Conservation (phyloP, 495 filamentous ascomycete species). For the Penicillium nucicola region DNA sequence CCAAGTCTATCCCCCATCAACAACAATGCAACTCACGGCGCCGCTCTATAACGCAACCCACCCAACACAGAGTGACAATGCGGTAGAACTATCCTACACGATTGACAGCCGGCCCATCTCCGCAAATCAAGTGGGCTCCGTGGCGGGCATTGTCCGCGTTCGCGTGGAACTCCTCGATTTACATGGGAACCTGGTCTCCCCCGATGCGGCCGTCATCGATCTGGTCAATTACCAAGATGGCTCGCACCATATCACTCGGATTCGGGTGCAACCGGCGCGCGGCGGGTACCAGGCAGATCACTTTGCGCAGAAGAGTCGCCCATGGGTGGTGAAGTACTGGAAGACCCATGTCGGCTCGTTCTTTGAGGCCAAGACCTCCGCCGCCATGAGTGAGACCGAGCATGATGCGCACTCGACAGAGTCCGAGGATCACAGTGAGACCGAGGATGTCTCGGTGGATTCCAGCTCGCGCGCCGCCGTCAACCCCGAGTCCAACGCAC, state of each 20-base stretch:
- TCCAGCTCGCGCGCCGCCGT: slow-evolving; percentile 1
- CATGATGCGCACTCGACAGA: too few relatives aligned
- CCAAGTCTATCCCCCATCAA: slow-evolving; percentile 39
- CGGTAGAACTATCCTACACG: slow-evolving; percentile 23
- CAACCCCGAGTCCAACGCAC: slow-evolving; percentile 4
- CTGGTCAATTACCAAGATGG: slow-evolving; percentile 15
- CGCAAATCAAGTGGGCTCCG: slow-evolving; percentile 8
- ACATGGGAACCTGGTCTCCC: slow-evolving; percentile 19
- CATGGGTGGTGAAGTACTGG: slow-evolving; percentile 29
- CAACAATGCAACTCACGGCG: slow-evolving; percentile 31
- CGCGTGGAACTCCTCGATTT: slow-evolving; percentile 25
- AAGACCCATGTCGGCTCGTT: slow-evolving; percentile 14
- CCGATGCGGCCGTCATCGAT: slow-evolving; percentile 16
- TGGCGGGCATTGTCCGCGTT: slow-evolving; percentile 23
- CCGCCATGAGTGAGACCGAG: background rate
- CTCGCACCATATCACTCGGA: slow-evolving; percentile 17
- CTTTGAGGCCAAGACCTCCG: slow-evolving; percentile 4
- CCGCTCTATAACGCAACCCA: slow-evolving; percentile 16
- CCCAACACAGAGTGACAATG: background rate
- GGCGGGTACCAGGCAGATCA: background rate
- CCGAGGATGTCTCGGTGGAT: too few relatives aligned
- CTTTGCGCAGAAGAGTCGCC: slow-evolving; percentile 2
- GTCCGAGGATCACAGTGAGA: too few relatives aligned
- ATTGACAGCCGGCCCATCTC: slow-evolving; percentile 26
- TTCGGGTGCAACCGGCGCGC: slow-evolving; percentile 17